Base-by-base conservation (phyloP, 306 rosid genomes). In the Biancaea sappan region DNA sequence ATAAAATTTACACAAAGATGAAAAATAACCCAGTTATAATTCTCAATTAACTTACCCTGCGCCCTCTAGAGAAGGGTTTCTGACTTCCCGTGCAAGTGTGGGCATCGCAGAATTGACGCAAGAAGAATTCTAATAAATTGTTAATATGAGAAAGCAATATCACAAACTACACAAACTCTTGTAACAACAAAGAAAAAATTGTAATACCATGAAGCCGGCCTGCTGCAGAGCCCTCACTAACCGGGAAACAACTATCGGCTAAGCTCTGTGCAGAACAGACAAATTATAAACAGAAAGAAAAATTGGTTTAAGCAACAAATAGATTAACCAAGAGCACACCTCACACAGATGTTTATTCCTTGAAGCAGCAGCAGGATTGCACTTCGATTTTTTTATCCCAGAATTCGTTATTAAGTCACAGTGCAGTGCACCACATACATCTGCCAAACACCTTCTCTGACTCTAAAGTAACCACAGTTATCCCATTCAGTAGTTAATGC, bases 51-150 rank as follows among this genome's bases (percentile, higher is more conserved):
- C 50, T 83, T 84, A 88, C 92, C 92, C 72, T 78, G 78, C 80
- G 83, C 29, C 96, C 96, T 56, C 84, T 84, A 61, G 93, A 65
- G 88, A 90, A 90, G 57, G 96, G 90, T 77, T 90, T 88, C 44
- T 16, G 60, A 70, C 76, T 75, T 72, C 87, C 85, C 14, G 75
- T 73, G 69, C 96, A 90, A 69, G 86, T 77, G 84, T 88, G 93
- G 38, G 93, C 87, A 61, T 90, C 90, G 51, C 96, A 90, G 82
- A 90, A 88, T 79, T 90, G 93, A 70, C 71, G 96, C 79, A 88
- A 73, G 83, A 90, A 88, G 48, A 90, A 83, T 56, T 90, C 96
- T 90, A 85, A 61, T 67, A 26, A n/a, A 72, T 18, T 19, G 25
- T 53, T n/a, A 28, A 70, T 2, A 67, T 72, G 50, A 83, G 67